These are phyloP conservation scores for Phytopythium sindhum DNA, from an alignment of 352 stramenopile species.

Conservation along the genomic window DNA sequence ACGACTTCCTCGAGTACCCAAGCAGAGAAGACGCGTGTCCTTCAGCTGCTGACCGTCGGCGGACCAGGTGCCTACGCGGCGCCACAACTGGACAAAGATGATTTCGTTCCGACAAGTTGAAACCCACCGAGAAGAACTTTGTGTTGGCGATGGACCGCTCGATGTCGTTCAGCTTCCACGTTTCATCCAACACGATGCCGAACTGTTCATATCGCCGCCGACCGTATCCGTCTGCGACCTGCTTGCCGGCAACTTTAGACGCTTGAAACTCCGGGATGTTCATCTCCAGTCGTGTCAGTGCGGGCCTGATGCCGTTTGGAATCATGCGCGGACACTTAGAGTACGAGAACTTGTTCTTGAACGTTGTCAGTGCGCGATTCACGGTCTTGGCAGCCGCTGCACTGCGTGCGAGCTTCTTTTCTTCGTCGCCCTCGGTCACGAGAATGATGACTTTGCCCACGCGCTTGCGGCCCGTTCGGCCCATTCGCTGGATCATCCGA, in stretches of 20 bases:
- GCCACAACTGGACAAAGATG: slow-evolving; percentile 37
- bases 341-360: slow-evolving; percentile 89
- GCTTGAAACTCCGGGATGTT: slow-evolving; percentile 79
- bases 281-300: slow-evolving; percentile 58
- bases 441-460: slow-evolving; percentile 89
- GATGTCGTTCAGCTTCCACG: slow-evolving; percentile 67
- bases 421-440: slow-evolving; percentile 87
- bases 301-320: slow-evolving; percentile 41
- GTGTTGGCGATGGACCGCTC: slow-evolving; percentile 43
- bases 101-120: slow-evolving; percentile 25
- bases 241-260: slow-evolving; percentile 67
- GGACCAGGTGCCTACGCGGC: slow-evolving; percentile 38
- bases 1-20: slow-evolving; percentile 41
- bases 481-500: slow-evolving; percentile 94
- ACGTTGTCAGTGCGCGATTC: slow-evolving; percentile 79
- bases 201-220: slow-evolving; percentile 3
- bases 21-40: slow-evolving; percentile 18
- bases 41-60: slow-evolving; percentile 19
- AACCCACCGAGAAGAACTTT: slow-evolving; percentile 48
- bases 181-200: not conserved
- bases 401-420: slow-evolving; percentile 84
- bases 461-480: slow-evolving; percentile 94
- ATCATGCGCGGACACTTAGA: slow-evolving; percentile 73
- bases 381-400: slow-evolving; percentile 79
- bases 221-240: slow-evolving; percentile 5